Base-by-base conservation (phyloP, 2,329 filamentous ascomycete species). In the Colletotrichum godetiae region DNA sequence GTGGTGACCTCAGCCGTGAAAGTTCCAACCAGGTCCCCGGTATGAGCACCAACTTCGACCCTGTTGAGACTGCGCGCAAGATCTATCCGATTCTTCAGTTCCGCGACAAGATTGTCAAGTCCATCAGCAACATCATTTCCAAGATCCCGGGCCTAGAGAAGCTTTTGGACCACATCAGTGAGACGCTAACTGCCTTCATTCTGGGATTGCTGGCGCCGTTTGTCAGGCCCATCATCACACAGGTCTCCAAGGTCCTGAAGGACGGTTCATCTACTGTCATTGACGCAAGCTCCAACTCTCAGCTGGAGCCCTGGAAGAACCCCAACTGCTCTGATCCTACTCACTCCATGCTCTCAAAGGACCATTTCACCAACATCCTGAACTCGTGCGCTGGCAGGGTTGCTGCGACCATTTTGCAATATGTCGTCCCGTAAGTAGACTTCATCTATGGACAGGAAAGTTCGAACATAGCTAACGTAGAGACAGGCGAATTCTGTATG, bases 61-160 rank as follows among this genome's bases (percentile, higher is more conserved):
- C 94, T 0, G 89, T 94, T 77, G 92, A 94, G 82, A 93, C 92
- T 0, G 89, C 93, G 15, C 86, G 88, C 52, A 92, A 97, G 83
- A 98, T 99, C 76, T 98, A 98, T 79, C 97, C 97, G 0, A 98
- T 99, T 73, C 89, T 99, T 0, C 90, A 94, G 73, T 99, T 98
- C 87, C 91, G 96, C 73, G 97, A 99, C 86, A 97, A 93, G 79
- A 95, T 99, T 67, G 95, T 98, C 63, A 94, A 94, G 77, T 90
- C 92, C 53, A 95, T 99, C 82, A 95, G 92, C 79, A 90, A 91
- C 52, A 93, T 95, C 65, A 95, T 98, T 76, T 92, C 95, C 78
- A 98, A 97, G 85, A 93, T 99, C 52, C 97, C 97, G 0, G 96
- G 96, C 0, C 88, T 99, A 4, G 95, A 98, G 83, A 88, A 92